These are phyloP conservation scores for Scytalidium sp. DNA, from an alignment of 2,329 filamentous ascomycete genomes.

Conservation along the genomic window DNA sequence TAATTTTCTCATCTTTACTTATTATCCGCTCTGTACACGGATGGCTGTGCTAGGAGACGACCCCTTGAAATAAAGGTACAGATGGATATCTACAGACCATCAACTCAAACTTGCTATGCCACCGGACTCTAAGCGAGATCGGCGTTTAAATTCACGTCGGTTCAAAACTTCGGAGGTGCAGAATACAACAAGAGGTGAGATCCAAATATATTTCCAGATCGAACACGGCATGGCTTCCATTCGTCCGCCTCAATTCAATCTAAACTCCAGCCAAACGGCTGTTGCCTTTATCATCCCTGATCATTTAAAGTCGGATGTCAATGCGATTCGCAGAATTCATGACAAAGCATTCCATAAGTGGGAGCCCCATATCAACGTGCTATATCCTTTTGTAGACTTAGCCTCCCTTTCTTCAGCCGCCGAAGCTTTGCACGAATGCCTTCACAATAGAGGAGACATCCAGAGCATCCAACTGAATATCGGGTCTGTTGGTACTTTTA, in stretches of 20 bases:
- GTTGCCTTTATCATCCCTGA: conserved; percentile 56
- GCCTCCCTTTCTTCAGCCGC: conserved; percentile 37
- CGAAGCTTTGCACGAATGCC: conserved; percentile 31
- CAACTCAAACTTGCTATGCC: no score
- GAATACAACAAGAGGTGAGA: no score
- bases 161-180: no score
- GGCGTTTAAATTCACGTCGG: no score
- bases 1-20: no score
- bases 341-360: conserved; percentile 60
- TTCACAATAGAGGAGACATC: conserved; percentile 34
- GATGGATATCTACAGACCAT: no score
- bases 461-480: conserved; percentile 10
- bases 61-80: no score
- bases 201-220: no score
- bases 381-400: conserved; percentile 61
- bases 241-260: background rate
- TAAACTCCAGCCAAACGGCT: conserved; percentile 52
- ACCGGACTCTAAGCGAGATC: no score
- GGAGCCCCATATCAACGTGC: conserved; percentile 64
- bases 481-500: conserved; percentile 9
- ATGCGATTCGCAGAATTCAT: conserved; percentile 57
- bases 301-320: conserved; percentile 43
- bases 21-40: no score
- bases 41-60: no score
- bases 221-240: no score